These are phyloP conservation scores for Peronosclerospora sorghi DNA, from an alignment of 352 stramenopile species.

Conservation along the genomic window DNA sequence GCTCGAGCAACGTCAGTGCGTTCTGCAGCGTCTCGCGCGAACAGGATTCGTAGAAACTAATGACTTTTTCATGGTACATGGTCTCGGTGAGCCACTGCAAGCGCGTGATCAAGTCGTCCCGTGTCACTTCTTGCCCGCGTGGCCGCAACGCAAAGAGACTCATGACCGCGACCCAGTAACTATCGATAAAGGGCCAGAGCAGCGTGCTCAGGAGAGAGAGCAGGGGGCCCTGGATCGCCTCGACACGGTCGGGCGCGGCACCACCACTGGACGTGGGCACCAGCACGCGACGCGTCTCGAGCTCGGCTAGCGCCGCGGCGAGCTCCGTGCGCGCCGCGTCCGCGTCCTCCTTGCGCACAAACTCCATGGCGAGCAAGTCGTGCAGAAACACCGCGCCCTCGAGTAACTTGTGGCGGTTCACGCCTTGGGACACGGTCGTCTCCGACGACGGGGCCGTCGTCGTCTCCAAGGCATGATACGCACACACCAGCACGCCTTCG, in stretches of 20 bases:
- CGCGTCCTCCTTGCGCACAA: slow-evolving; percentile 53
- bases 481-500: slow-evolving; percentile 68
- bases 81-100: slow-evolving; percentile 79
- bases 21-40: slow-evolving; percentile 79
- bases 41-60: slow-evolving; percentile 81
- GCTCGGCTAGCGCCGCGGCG: slow-evolving; percentile 24
- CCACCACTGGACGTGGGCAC: slow-evolving; percentile 8
- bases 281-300: slow-evolving; percentile 34
- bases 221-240: slow-evolving; percentile 21
- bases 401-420: slow-evolving; percentile 41
- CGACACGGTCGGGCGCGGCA: slow-evolving; percentile 6
- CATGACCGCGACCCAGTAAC: slow-evolving; percentile 73
- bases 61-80: slow-evolving; percentile 81
- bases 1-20: slow-evolving; percentile 46
- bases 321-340: slow-evolving; percentile 35
- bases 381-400: slow-evolving; percentile 59
- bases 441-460: no score
- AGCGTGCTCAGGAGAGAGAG: slow-evolving; percentile 63
- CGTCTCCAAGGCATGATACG: slow-evolving; percentile 51
- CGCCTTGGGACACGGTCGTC: no score
- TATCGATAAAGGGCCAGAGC: slow-evolving; percentile 83
- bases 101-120: slow-evolving; percentile 59
- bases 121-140: slow-evolving; percentile 31
- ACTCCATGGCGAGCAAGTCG: slow-evolving; percentile 70
- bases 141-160: slow-evolving; percentile 62